These are phyloP conservation scores for Leccinellum rugosiceps DNA, from an alignment of 768 basidiomycete species.

Conservation along the genomic window DNA sequence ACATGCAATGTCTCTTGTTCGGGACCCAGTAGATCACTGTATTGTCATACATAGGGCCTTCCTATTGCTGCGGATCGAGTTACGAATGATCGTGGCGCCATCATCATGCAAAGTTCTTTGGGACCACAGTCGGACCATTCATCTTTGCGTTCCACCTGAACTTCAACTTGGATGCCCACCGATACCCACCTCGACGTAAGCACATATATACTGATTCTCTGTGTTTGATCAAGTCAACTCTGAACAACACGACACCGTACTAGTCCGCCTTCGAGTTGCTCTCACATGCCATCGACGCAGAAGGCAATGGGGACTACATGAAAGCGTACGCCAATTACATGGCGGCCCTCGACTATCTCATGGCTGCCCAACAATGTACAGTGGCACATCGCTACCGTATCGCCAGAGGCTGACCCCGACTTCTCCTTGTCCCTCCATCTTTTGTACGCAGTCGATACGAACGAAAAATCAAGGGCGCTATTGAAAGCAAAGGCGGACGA, in stretches of 20 bases:
- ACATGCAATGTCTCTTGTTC: neutral
- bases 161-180: neutral
- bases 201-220: neutral
- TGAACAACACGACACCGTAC: no score
- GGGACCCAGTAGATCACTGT: neutral
- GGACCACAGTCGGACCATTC: no score
- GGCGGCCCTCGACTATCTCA: conserved; percentile 94
- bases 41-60: no score
- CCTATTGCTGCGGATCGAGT: neutral
- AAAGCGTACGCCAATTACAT: conserved; percentile 92
- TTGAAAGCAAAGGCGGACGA: conserved; percentile 18
- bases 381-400: neutral
- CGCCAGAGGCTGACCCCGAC: neutral
- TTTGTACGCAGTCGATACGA: conserved; percentile 6
- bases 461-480: conserved; percentile 18
- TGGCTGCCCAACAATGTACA: conserved; percentile 90
- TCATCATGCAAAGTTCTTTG: no score
- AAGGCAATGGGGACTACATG: conserved; percentile 83
- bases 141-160: neutral
- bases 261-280: conserved; percentile 84
- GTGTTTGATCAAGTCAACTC: neutral
- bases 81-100: neutral
- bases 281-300: conserved; percentile 85
- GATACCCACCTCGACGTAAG: neutral
- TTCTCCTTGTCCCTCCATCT: neutral